Evolutionary conservation across 2,329 filamentous ascomycete genomes (phyloP).

Genomic region (Stachybotrys chartarum): DNA sequence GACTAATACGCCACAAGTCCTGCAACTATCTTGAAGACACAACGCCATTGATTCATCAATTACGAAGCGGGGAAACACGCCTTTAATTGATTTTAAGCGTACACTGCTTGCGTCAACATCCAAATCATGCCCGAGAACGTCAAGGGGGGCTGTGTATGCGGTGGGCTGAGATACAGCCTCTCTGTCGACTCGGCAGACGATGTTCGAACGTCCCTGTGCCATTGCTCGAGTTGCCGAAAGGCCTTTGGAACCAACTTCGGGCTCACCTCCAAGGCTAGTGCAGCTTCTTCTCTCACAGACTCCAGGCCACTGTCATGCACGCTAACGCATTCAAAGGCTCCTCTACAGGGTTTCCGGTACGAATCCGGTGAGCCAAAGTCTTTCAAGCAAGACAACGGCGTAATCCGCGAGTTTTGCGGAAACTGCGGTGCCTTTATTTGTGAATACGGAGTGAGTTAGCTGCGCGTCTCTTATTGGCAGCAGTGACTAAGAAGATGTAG

Average conservation of each 20-base stretch:
- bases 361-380: constrained; percentile 14
- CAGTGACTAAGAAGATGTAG: constrained; percentile 8
- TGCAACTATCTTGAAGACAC: not conserved
- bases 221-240: constrained; percentile 23
- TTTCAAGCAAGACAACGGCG: constrained; percentile 22
- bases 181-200: constrained; percentile 14
- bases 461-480: not conserved
- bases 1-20: not conserved
- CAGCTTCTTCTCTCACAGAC: too few species aligned
- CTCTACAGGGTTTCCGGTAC: constrained; percentile 18
- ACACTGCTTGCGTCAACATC: not conserved
- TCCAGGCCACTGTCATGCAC: too few species aligned
- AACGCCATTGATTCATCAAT: not conserved
- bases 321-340: constrained; percentile 9
- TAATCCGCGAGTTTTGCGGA: constrained; percentile 23
- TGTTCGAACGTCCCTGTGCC: constrained; percentile 23
- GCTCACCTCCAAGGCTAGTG: constrained; percentile 18
- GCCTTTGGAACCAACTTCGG: constrained; percentile 26
- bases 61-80: not conserved
- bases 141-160: not conserved
- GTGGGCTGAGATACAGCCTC: not conserved
- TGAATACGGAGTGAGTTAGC: constrained; percentile 20
- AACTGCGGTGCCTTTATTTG: constrained; percentile 22
- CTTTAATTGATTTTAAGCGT: not conserved
- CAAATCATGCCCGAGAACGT: not conserved